phyloP scores from a whole-genome alignment of 352 stramenopile genomes.

The Pythium myriotylum region DNA sequence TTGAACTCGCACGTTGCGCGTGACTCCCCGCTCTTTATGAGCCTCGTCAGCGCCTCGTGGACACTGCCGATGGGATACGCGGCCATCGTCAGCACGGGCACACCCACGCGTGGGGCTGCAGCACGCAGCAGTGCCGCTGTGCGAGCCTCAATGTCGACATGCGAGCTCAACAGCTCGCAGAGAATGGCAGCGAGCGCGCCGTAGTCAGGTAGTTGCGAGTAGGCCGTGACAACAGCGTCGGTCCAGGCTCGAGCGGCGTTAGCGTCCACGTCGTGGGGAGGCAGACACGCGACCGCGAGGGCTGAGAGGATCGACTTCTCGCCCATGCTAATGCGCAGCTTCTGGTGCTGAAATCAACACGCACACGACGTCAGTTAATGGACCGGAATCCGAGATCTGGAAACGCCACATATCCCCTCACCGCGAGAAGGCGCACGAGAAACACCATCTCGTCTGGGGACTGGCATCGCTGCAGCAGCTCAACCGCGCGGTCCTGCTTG shows the following conservation, averaged over 20 bases:
- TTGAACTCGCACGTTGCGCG: constrained; percentile 80
- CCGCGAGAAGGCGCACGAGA: constrained; percentile 73
- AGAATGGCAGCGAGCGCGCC: constrained; percentile 49
- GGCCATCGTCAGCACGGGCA: constrained; percentile 80
- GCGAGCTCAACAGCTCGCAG: constrained; percentile 11
- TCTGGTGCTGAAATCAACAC: constrained; percentile 61
- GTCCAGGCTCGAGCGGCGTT: constrained; percentile 45
- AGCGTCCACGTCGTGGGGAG: constrained; percentile 8
- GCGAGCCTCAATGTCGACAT: constrained; percentile 30
- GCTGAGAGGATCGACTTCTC: constrained; percentile 80
- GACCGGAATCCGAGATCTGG: neutral
- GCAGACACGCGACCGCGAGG: constrained; percentile 48
- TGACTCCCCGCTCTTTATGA: constrained; percentile 37
- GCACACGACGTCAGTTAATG: neutral
- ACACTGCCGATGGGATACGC: constrained; percentile 74
- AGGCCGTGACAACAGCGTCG: constrained; percentile 64
- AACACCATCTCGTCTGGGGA: constrained; percentile 60
- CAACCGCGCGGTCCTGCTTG: constrained; percentile 66
- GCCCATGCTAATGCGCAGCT: constrained; percentile 77
- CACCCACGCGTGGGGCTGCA: constrained; percentile 44
- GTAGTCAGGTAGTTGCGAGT: constrained; percentile 74
- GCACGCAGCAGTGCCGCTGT: constrained; percentile 30
- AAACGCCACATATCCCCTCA: constrained; percentile 31
- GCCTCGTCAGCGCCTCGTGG: constrained; percentile 44
- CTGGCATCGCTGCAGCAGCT: constrained; percentile 55